These are phyloP conservation scores for Geotrichum restrictum DNA, from an alignment of 1,139 yeast genomes.

Conservation along the genomic window DNA sequence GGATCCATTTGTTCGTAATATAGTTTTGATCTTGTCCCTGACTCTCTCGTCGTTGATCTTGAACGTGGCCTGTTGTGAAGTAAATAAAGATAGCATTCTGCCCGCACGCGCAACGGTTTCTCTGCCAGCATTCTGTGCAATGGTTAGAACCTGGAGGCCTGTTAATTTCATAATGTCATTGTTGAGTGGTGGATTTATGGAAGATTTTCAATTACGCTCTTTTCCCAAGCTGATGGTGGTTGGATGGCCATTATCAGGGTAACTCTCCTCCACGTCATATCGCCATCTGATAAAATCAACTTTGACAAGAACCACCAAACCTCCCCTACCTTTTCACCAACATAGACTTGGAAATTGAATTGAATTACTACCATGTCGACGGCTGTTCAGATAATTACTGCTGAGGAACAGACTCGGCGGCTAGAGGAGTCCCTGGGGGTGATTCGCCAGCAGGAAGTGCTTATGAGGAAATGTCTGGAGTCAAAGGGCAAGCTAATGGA, in stretches of 20 bases:
- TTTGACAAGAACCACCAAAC: background rate
- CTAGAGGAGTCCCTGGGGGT: conserved; percentile 53
- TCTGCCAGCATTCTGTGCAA: conserved; percentile 7
- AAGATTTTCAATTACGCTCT: background rate
- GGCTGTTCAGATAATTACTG: conserved; percentile 20
- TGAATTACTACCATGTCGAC: conserved; percentile 18
- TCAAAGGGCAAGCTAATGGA: conserved; percentile 70
- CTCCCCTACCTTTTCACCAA: background rate
- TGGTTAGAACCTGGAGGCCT: conserved; percentile 1
- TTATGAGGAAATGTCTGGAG: conserved; percentile 75
- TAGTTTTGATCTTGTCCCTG: conserved; percentile 4
- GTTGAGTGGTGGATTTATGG: background rate
- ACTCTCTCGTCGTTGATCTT: background rate
- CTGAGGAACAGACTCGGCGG: conserved; percentile 21
- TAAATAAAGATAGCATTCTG: background rate
- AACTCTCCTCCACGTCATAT: conserved; percentile 11
- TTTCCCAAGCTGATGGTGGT: background rate
- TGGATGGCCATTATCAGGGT: background rate
- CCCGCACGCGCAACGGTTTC: conserved; percentile 5
- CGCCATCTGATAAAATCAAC: background rate
- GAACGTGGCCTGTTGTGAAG: background rate
- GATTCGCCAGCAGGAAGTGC: conserved; percentile 66
- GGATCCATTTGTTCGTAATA: conserved; percentile 9
- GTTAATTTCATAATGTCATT: conserved; percentile 5
- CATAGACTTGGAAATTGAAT: conserved; percentile 1